These are phyloP conservation scores for Niebla homalea DNA, from an alignment of 495 filamentous ascomycete species.

Conservation along the genomic window DNA sequence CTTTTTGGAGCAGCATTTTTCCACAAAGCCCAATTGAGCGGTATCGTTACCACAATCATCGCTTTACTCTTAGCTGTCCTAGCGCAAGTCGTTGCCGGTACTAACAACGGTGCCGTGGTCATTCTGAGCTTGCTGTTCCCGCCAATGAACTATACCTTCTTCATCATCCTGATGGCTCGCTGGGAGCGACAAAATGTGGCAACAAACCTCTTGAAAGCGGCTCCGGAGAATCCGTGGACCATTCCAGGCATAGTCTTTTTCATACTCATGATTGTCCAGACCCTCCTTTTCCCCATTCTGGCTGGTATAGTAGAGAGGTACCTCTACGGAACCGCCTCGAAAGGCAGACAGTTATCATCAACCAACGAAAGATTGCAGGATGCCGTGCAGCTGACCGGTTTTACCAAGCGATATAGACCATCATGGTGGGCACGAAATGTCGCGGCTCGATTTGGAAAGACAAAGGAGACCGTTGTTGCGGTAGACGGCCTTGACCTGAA, in stretches of 20 bases:
- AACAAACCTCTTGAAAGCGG: conserved; percentile 39
- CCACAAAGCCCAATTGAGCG: conserved; percentile 62
- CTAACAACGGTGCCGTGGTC: conserved; percentile 41
- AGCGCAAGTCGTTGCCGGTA: conserved; percentile 47
- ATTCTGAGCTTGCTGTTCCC: conserved; percentile 59
- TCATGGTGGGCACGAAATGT: conserved; percentile 40
- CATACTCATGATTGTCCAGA: conserved; percentile 59
- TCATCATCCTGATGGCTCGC: conserved; percentile 52
- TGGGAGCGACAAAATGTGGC: conserved; percentile 44
- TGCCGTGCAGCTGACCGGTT: conserved; percentile 50
- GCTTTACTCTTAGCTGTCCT: conserved; percentile 55
- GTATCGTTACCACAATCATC: conserved; percentile 51
- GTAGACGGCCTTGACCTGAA: conserved; percentile 54
- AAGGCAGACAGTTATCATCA: conserved; percentile 40
- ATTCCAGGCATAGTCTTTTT: conserved; percentile 54
- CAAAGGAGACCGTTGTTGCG: conserved; percentile 51
- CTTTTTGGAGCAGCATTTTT: conserved; percentile 63
- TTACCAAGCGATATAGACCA: conserved; percentile 64
- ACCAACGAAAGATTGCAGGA: conserved; percentile 20
- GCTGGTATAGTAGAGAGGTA: conserved; percentile 58
- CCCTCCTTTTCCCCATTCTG: conserved; percentile 55
- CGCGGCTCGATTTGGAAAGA: conserved; percentile 36
- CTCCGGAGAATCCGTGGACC: conserved; percentile 47
- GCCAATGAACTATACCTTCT: conserved; percentile 61
- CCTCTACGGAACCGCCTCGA: conserved; percentile 59